Conservation (phyloP, 164 flowering plant genomes). For the Magnolia kwangsiensis region DNA sequence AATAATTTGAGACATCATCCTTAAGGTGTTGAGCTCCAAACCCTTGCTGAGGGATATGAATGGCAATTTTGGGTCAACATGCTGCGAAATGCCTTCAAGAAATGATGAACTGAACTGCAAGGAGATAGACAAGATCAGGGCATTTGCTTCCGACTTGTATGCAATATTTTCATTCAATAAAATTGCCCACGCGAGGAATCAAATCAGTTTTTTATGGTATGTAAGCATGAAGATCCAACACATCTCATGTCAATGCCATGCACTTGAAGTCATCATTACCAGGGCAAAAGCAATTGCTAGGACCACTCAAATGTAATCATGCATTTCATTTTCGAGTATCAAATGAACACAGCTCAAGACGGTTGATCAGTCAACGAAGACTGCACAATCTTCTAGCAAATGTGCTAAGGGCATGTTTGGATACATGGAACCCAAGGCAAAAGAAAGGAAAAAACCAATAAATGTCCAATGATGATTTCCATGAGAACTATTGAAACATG, state of each 20-base stretch:
- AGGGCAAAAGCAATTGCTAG: neutral
- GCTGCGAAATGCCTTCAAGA: conserved; percentile 69
- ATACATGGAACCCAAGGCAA: no score
- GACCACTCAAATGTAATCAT: neutral
- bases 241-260: neutral
- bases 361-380: neutral
- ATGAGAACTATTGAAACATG: no score
- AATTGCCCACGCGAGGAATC: neutral
- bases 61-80: conserved; percentile 81
- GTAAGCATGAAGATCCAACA: neutral
- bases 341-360: neutral
- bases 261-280: neutral
- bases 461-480: no score
- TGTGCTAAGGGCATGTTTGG: neutral
- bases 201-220: neutral
- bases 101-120: conserved; percentile 93
- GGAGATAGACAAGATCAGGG: conserved; percentile 12
- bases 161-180: neutral
- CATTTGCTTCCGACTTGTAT: neutral
- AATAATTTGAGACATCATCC: conserved; percentile 97
- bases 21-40: conserved; percentile 80
- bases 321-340: neutral
- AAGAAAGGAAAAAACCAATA: no score
- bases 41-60: conserved; percentile 97
- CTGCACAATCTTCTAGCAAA: neutral